Conservation (phyloP, 225 moss, liverwort and hornwort genomes). For the Bryum argenteum region DNA sequence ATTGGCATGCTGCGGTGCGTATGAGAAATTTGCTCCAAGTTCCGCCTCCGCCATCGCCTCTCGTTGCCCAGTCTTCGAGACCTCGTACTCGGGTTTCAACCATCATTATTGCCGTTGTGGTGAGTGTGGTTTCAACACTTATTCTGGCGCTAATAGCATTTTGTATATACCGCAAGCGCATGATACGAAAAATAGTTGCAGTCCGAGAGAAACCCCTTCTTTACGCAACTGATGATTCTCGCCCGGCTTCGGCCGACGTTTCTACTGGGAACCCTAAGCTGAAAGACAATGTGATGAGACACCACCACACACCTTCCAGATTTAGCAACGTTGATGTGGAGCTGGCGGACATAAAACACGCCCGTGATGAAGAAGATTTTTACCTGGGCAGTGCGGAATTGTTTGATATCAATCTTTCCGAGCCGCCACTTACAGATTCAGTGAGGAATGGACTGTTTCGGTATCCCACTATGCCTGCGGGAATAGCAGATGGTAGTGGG, state of each 20-base stretch:
- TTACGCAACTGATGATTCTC: constrained; percentile 15
- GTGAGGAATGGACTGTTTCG: constrained; percentile 22
- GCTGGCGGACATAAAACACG: constrained; percentile 19
- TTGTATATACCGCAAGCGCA: constrained; percentile 28
- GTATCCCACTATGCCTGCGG: constrained; percentile 29
- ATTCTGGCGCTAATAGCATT: constrained; percentile 27
- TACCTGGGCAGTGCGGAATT: background rate
- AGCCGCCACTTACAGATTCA: background rate
- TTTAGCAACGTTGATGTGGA: constrained; percentile 19
- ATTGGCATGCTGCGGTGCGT: background rate
- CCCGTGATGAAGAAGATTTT: constrained; percentile 8
- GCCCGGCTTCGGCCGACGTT: constrained; percentile 22
- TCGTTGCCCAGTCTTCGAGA: constrained; percentile 13
- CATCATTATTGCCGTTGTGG: constrained; percentile 35
- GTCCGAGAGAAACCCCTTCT: constrained; percentile 38
- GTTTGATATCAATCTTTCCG: constrained; percentile 17
- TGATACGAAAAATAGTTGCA: constrained; percentile 12
- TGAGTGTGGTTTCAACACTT: constrained; percentile 36
- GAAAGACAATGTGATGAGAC: constrained; percentile 19
- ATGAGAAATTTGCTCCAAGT: constrained; percentile 24
- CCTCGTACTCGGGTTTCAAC: constrained; percentile 18
- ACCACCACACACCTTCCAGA: constrained; percentile 22
- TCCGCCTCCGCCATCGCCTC: constrained; percentile 17
- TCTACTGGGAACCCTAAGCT: constrained; percentile 21
- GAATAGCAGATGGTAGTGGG: constrained; percentile 1